Conservation (phyloP, 83 land plant genomes). For the Picea engelmannii region DNA sequence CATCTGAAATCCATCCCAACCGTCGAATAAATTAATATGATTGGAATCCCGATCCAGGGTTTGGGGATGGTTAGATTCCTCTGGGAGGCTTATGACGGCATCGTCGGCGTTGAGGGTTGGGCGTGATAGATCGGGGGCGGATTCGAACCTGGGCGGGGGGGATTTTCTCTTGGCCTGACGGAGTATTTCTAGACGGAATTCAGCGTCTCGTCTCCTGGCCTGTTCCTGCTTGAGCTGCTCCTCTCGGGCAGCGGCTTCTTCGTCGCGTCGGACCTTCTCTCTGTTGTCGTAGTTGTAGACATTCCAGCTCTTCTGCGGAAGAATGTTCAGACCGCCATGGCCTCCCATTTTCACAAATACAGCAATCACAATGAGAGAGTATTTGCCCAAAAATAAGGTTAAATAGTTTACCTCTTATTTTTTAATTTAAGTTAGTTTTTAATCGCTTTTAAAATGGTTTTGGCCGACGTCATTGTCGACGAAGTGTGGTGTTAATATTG, state of each 20-base stretch:
- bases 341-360: slow-evolving; percentile 67
- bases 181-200: slow-evolving; percentile 74
- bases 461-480: too few relatives aligned
- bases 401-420: too few relatives aligned
- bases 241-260: slow-evolving; percentile 89
- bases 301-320: slow-evolving; percentile 99
- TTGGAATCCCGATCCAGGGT: slow-evolving; percentile 35
- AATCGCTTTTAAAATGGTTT: too few relatives aligned
- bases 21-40: slow-evolving; percentile 78
- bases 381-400: too few relatives aligned
- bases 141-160: slow-evolving; percentile 18
- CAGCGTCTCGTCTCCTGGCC: slow-evolving; percentile 68
- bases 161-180: slow-evolving; percentile 49
- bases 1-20: slow-evolving; percentile 29
- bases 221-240: slow-evolving; percentile 77
- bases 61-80: background rate
- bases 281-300: slow-evolving; percentile 97
- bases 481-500: too few relatives aligned
- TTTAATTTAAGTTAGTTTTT: too few relatives aligned
- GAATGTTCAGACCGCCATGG: slow-evolving; percentile 95
- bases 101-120: slow-evolving; percentile 3
- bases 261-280: slow-evolving; percentile 83
- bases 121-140: background rate
- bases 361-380: too few relatives aligned
- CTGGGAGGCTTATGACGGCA: background rate